Evolutionary conservation across 345 rosid species (phyloP).

Genomic region (Eucalyptus decipiens): DNA sequence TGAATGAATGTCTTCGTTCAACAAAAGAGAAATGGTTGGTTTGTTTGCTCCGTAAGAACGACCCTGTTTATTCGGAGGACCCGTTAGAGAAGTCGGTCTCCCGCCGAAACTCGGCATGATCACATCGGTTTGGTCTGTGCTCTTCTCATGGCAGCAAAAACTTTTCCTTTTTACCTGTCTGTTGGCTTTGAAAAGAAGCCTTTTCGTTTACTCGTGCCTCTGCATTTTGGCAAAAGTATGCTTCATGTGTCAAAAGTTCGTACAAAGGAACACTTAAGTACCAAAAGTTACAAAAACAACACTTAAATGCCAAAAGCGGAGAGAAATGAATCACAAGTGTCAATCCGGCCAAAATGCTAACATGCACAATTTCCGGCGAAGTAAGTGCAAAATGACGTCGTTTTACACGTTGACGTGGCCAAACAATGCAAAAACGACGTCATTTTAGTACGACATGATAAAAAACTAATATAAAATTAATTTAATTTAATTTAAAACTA

Average conservation of each 20-base stretch:
- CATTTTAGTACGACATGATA: fast-evolving
- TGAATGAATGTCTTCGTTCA: neutral
- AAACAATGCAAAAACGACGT: too few relatives aligned
- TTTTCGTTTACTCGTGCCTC: neutral
- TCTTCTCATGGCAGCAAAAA: neutral
- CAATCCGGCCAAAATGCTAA: too few relatives aligned
- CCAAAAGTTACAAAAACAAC: too few relatives aligned
- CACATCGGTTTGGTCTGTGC: neutral
- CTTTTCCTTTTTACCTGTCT: neutral
- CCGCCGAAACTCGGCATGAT: neutral
- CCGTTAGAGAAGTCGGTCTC: neutral
- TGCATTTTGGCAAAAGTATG: too few relatives aligned
- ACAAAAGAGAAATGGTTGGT: neutral
- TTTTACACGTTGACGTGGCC: too few relatives aligned
- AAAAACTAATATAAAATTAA: too few relatives aligned
- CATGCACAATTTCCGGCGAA: fast-evolving
- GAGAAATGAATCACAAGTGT: too few relatives aligned
- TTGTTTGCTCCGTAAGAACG: neutral
- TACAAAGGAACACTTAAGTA: fast-evolving
- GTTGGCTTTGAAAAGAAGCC: neutral
- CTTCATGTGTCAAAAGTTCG: too few relatives aligned
- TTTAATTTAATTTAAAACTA: too few relatives aligned
- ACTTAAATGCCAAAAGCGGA: too few relatives aligned
- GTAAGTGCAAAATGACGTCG: fast-evolving
- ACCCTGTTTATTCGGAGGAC: neutral